These are phyloP conservation scores for Epithemia pelagica DNA, from an alignment of 108 stramenopile genomes.

Conservation along the genomic window DNA sequence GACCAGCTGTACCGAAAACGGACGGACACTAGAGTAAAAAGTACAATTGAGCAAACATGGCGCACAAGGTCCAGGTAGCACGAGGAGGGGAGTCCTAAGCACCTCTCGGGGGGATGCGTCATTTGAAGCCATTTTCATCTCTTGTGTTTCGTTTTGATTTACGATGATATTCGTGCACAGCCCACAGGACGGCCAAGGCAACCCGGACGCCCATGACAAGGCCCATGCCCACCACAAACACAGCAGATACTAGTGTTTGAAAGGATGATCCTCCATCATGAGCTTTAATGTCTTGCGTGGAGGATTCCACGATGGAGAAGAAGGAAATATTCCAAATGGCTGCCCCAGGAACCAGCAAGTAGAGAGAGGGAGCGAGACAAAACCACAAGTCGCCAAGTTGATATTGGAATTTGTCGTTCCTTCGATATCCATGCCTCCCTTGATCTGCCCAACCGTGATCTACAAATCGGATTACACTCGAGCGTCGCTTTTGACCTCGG, in stretches of 20 bases:
- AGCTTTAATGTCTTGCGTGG: background rate
- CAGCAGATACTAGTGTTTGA: background rate
- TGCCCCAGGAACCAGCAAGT: background rate
- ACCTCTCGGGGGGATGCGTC: no score
- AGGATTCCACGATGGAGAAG: background rate
- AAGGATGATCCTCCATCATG: background rate
- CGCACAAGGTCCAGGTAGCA: no score
- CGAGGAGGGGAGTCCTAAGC: no score
- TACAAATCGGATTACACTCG: background rate
- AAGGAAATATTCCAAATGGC: background rate
- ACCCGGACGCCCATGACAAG: background rate
- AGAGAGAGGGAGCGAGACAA: background rate
- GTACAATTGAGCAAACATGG: no score
- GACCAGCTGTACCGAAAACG: no score
- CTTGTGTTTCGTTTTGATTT: no score
- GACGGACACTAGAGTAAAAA: no score
- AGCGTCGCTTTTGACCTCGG: background rate
- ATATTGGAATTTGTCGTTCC: background rate
- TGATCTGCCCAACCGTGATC: background rate
- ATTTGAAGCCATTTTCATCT: no score
- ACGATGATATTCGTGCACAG: background rate
- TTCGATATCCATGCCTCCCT: background rate
- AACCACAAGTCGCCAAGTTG: background rate
- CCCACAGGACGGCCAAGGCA: background rate
- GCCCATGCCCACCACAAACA: background rate